These are phyloP conservation scores for Neoarthrinium moseri DNA, from an alignment of 2,329 filamentous ascomycete genomes.

Conservation along the genomic window DNA sequence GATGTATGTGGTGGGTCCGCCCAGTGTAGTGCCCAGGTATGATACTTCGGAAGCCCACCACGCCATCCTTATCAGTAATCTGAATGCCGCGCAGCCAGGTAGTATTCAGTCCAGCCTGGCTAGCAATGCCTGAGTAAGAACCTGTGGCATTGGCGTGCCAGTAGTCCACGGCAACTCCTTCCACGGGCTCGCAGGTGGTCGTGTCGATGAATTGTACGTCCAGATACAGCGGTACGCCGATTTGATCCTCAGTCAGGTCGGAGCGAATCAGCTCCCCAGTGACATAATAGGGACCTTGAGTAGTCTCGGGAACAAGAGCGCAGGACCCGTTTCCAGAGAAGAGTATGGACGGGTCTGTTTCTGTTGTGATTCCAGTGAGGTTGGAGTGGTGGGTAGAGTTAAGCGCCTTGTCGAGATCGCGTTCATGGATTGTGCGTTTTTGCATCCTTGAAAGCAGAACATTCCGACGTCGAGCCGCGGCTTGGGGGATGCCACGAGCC, in stretches of 20 bases:
- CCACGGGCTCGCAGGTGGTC: constrained; percentile 31
- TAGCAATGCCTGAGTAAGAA: constrained; percentile 29
- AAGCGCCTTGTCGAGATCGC: constrained; percentile 24
- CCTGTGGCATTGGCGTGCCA: constrained; percentile 39
- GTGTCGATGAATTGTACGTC: constrained; percentile 37
- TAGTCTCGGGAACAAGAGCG: constrained; percentile 25
- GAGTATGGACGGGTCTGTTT: constrained; percentile 32
- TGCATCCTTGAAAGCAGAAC: constrained; percentile 27
- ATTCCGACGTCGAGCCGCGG: constrained; percentile 30
- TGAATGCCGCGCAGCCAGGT: constrained; percentile 12
- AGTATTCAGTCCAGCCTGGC: constrained; percentile 17
- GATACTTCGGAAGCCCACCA: constrained; percentile 7
- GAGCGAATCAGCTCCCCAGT: constrained; percentile 33
- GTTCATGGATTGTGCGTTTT: constrained; percentile 23
- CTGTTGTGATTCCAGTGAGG: constrained; percentile 21
- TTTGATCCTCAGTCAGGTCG: constrained; percentile 34
- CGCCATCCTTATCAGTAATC: constrained; percentile 7
- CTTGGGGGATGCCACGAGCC: constrained; percentile 27
- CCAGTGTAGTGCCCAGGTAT: constrained; percentile 11
- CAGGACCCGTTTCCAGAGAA: constrained; percentile 25
- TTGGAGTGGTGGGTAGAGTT: constrained; percentile 29
- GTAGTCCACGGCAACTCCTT: constrained; percentile 32
- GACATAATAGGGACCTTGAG: constrained; percentile 30
- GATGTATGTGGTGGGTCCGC: constrained; percentile 9
- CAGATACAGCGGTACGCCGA: constrained; percentile 35